phyloP scores from a whole-genome alignment of 2,329 filamentous ascomycete species.

The Penicillium decumbens region DNA sequence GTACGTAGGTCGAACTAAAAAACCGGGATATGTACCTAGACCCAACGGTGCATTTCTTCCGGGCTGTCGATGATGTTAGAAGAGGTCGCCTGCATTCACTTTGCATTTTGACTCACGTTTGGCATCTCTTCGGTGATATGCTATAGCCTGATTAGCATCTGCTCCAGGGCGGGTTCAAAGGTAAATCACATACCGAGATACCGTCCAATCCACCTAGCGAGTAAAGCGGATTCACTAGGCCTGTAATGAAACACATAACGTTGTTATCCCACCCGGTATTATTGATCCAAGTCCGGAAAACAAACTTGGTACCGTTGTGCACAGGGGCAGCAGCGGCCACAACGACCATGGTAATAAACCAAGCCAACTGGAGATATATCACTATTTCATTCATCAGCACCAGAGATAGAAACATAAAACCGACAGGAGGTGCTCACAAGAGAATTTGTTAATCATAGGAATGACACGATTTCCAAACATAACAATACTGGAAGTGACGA shows the following conservation, averaged over 20 bases:
- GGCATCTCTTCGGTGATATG: slow-evolving; percentile 53
- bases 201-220: slow-evolving; percentile 48
- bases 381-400: slow-evolving; percentile 18
- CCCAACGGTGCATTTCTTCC: slow-evolving; percentile 32
- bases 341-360: slow-evolving; percentile 47
- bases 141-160: slow-evolving; percentile 8
- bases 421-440: slow-evolving; percentile 23
- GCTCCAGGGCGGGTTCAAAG: not conserved
- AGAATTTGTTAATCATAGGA: slow-evolving; percentile 44
- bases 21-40: slow-evolving; percentile 17
- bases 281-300: slow-evolving; percentile 52
- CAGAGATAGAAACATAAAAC: not conserved
- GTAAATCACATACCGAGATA: slow-evolving; percentile 30
- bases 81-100: not conserved
- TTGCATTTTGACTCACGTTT: slow-evolving; percentile 36
- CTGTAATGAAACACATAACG: slow-evolving; percentile 50
- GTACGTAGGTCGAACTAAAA: slow-evolving; percentile 1
- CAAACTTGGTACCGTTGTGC: slow-evolving; percentile 47
- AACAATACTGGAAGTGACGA: slow-evolving; percentile 44
- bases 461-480: slow-evolving; percentile 49
- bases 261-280: slow-evolving; percentile 52
- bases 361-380: slow-evolving; percentile 47
- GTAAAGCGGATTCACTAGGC: slow-evolving; percentile 48
- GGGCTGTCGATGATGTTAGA: slow-evolving; percentile 18
- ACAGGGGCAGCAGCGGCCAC: slow-evolving; percentile 47